A percentile compares a stretch with the other conserved stretches of the same genome.
These are phyloP conservation scores for Millerozyma miso DNA, from an alignment of 805 yeast species.

Conservation along the genomic window DNA sequence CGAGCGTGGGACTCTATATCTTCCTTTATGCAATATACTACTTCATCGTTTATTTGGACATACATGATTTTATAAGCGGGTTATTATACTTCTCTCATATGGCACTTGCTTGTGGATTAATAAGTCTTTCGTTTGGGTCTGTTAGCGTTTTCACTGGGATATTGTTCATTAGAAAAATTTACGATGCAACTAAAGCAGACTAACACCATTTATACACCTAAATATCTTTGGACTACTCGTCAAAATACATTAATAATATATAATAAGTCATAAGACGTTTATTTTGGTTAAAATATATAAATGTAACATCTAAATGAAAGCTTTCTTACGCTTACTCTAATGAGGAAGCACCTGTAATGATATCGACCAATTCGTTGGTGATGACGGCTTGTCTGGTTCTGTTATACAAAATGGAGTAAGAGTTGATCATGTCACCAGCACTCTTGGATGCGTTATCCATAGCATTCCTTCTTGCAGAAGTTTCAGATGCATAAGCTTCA, in stretches of 20 bases:
- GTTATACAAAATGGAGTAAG: slow-evolving; percentile 95
- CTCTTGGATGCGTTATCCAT: slow-evolving; percentile 99
- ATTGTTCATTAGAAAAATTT: slow-evolving; percentile 59
- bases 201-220: slow-evolving; percentile 17
- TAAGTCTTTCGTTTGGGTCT: slow-evolving; percentile 73
- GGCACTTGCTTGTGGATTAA: slow-evolving; percentile 53
- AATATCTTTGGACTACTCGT: background rate
- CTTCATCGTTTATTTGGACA: slow-evolving; percentile 50
- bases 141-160: slow-evolving; percentile 67
- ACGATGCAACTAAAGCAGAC: slow-evolving; percentile 55
- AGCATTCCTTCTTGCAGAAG: slow-evolving; percentile 98
- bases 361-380: slow-evolving; percentile 98
- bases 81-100: slow-evolving; percentile 71
- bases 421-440: slow-evolving; percentile 98
- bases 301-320: background rate
- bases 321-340: slow-evolving; percentile 57
- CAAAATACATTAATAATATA: background rate
- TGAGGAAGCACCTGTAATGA: slow-evolving; percentile 99
- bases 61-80: slow-evolving; percentile 63
- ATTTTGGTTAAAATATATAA: background rate
- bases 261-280: slow-evolving; percentile 4
- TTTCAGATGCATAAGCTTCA: slow-evolving; percentile 97
- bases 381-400: slow-evolving; percentile 99
- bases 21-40: slow-evolving; percentile 66
- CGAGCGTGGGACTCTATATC: slow-evolving; percentile 68